phyloP scores from a whole-genome alignment of 352 stramenopile species.

The Globisporangium cylindrosporum region DNA sequence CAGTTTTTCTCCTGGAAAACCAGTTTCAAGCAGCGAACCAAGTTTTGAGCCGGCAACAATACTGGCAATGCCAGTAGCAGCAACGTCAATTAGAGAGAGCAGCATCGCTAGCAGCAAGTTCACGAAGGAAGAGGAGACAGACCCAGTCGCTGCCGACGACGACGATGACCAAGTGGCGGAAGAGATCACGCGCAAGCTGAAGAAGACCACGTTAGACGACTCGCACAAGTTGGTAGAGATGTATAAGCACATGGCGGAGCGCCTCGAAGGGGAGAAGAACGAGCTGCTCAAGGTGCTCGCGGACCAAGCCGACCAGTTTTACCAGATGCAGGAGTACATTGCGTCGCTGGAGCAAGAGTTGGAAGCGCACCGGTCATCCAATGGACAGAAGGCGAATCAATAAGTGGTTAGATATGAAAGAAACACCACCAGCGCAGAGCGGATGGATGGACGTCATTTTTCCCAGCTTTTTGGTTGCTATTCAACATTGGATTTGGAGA shows the following conservation, averaged over 20 bases:
- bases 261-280: conserved; percentile 72
- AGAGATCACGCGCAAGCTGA: conserved; percentile 2
- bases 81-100: background rate
- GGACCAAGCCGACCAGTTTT: conserved; percentile 68
- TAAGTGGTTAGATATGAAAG: background rate
- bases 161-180: conserved; percentile 10
- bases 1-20: conserved; percentile 3
- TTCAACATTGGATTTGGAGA: too few relatives aligned
- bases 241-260: conserved; percentile 82
- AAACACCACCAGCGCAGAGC: too few relatives aligned
- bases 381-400: conserved; percentile 8
- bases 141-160: conserved; percentile 10
- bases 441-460: background rate
- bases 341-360: conserved; percentile 61
- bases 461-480: too few relatives aligned
- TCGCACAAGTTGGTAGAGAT: conserved; percentile 67
- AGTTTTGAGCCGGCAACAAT: conserved; percentile 24
- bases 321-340: conserved; percentile 76
- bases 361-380: conserved; percentile 31
- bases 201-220: conserved; percentile 50
- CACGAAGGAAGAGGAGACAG: conserved; percentile 4
- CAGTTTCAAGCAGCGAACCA: conserved; percentile 16
- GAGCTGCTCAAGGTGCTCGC: conserved; percentile 69
- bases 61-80: background rate
- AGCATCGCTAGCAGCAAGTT: background rate